These are phyloP conservation scores for Ophiocordyceps camponoti-saundersi DNA, from an alignment of 2,329 filamentous ascomycete species.

Conservation along the genomic window DNA sequence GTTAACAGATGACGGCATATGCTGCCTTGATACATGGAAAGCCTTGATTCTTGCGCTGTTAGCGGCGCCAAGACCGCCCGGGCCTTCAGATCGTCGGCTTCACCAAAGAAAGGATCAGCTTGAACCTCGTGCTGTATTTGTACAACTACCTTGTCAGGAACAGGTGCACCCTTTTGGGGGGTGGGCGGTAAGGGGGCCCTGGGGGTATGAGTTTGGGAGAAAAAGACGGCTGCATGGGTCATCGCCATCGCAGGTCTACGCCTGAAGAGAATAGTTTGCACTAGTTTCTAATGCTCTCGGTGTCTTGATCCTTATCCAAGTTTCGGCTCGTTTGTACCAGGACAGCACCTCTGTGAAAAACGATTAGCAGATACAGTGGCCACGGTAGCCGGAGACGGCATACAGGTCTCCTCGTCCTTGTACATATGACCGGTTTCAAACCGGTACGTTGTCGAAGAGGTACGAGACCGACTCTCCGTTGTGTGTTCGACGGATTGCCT, in stretches of 20 bases:
- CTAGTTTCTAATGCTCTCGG: background rate
- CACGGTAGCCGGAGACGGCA: background rate
- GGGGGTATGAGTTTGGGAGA: too few species aligned
- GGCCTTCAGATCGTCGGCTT: too few species aligned
- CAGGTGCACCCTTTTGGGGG: background rate
- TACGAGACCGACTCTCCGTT: constrained; percentile 50
- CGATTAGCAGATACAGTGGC: background rate
- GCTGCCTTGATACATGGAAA: too few species aligned
- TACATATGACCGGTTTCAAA: constrained; percentile 12
- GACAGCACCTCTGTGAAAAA: too few species aligned
- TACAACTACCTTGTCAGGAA: background rate
- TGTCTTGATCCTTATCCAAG: background rate
- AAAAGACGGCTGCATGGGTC: background rate
- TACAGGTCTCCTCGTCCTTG: background rate
- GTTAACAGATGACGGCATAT: too few species aligned
- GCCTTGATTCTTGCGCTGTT: too few species aligned
- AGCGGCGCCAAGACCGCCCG: too few species aligned
- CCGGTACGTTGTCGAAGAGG: constrained; percentile 49
- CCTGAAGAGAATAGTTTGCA: background rate
- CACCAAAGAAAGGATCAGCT: too few species aligned
- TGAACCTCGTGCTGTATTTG: too few species aligned
- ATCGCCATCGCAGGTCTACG: background rate
- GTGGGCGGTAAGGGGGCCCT: background rate
- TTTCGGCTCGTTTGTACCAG: background rate
- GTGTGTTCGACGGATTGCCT: constrained; percentile 52